Base-by-base conservation (phyloP, 208 protist species). In the Herpetomonas samuelpessoai region DNA sequence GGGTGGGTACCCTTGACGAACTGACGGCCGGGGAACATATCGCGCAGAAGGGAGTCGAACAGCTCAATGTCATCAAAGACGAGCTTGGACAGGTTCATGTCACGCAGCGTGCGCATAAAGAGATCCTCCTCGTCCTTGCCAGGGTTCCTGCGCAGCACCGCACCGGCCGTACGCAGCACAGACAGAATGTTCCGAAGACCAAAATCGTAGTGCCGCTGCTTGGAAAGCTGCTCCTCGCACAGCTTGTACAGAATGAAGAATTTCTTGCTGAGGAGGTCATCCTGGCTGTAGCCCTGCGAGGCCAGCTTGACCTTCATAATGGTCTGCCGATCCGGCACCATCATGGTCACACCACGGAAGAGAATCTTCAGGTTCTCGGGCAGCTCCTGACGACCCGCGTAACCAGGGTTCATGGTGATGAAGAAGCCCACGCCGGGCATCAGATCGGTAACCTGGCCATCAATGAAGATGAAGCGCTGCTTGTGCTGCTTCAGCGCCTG, bases 331-430 rank as follows among this genome's bases (percentile, higher is more conserved):
- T 99, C 97, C n/a, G 98, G 98, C 67, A 99, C 96, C 97, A 99
- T 99, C 97, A 99, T 99, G 19, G 96, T 97, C 54, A 99, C 97
- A 71, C 93, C 91, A 78, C 98, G 92, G 91, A 99, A 99, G 30
- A 98, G 87, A 68, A 98, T 95, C 81, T 99, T 99, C 29, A 99
- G 71, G 79, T 99, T 99, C 81, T 99, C 98, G 19, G 97, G 98
- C 67, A 99, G 88, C 83, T 99, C 97, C 81, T 99, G 96, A 59
- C 97, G 92, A 56, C 97, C 97, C 18, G 97, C 97, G 85, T 99
- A 99, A 67, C 97, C 97, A 21, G 98, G 97, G 80, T 99, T 99
- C 97, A 99, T 99, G 35, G 97, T 99, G 72, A 99, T 99, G 86
- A 99, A 99, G 75, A 98, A 98, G 53, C 89, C 95, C 31, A 94